These are phyloP conservation scores for Boletus patriciae DNA, from an alignment of 768 basidiomycete genomes.

Conservation along the genomic window DNA sequence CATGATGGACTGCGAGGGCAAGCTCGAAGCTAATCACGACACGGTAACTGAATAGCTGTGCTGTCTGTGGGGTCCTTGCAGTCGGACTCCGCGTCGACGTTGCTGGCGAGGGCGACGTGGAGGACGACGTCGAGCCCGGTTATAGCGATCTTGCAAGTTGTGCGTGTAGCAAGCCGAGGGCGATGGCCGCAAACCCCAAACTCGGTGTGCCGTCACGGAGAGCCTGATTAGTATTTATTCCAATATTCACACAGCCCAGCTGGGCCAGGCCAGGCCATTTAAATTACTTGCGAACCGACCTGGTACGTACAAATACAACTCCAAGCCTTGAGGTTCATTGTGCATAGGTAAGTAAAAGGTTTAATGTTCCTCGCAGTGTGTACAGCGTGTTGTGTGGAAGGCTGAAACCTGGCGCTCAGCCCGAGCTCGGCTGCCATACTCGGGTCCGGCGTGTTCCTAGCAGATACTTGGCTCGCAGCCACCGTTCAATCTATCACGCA, in stretches of 20 bases:
- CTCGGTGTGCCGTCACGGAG: neutral
- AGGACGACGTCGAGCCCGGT: neutral
- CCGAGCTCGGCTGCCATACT: neutral
- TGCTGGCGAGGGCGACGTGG: neutral
- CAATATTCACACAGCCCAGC: too few relatives aligned
- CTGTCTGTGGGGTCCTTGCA: neutral
- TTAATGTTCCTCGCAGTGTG: too few relatives aligned
- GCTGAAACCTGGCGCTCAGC: too few relatives aligned
- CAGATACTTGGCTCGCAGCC: neutral
- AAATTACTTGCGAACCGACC: neutral
- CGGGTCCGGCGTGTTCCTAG: neutral
- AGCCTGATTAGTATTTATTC: too few relatives aligned
- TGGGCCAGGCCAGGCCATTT: too few relatives aligned
- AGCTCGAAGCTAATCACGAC: constrained; percentile 1
- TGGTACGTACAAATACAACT: neutral
- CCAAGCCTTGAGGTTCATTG: too few relatives aligned
- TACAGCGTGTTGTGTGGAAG: neutral
- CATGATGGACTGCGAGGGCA: constrained; percentile 28
- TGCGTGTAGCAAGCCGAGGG: neutral
- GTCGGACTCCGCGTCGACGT: neutral
- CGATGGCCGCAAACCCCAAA: neutral
- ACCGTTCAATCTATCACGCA: neutral
- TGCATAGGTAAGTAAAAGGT: too few relatives aligned
- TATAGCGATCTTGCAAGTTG: too few relatives aligned
- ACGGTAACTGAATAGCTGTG: neutral